phyloP scores from a whole-genome alignment of 2,329 filamentous ascomycete species.

The Ophiostoma tasmaniense region DNA sequence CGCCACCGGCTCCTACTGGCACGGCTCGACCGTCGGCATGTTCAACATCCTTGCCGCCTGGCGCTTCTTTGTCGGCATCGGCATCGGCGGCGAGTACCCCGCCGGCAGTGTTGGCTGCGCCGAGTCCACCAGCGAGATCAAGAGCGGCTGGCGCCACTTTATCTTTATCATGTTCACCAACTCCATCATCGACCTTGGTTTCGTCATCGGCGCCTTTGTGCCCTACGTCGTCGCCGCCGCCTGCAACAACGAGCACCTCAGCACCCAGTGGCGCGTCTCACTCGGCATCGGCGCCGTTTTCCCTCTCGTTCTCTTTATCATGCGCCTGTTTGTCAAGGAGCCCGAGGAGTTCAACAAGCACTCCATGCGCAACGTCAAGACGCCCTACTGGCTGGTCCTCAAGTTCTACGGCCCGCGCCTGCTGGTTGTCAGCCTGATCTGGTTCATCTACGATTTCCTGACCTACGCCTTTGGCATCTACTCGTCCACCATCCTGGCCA shows the following conservation, averaged over 20 bases:
- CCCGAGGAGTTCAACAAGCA: conserved; percentile 68
- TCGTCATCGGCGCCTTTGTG: conserved; percentile 71
- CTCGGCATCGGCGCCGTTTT: conserved; percentile 74
- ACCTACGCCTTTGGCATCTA: conserved; percentile 82
- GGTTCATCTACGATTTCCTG: conserved; percentile 84
- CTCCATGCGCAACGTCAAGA: conserved; percentile 54
- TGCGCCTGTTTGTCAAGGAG: conserved; percentile 67
- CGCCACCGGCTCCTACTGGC: conserved; percentile 65
- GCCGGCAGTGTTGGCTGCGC: conserved; percentile 77
- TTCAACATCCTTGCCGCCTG: conserved; percentile 71
- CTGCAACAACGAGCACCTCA: conserved; percentile 52
- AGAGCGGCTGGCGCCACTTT: conserved; percentile 69
- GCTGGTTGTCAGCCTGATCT: conserved; percentile 62
- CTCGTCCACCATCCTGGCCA: conserved; percentile 62
- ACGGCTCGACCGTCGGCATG: conserved; percentile 60
- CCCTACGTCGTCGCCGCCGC: conserved; percentile 54
- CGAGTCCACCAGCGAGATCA: conserved; percentile 76
- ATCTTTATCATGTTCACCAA: conserved; percentile 65
- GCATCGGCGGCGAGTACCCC: conserved; percentile 76
- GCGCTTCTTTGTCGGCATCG: conserved; percentile 71
- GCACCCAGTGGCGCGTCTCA: conserved; percentile 72
- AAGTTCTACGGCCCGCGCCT: conserved; percentile 68
- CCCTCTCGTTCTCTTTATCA: conserved; percentile 59
- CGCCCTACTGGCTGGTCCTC: conserved; percentile 46
- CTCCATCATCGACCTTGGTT: conserved; percentile 46